These are phyloP conservation scores for Candida andamanensis DNA, from an alignment of 805 yeast species.

Conservation along the genomic window DNA sequence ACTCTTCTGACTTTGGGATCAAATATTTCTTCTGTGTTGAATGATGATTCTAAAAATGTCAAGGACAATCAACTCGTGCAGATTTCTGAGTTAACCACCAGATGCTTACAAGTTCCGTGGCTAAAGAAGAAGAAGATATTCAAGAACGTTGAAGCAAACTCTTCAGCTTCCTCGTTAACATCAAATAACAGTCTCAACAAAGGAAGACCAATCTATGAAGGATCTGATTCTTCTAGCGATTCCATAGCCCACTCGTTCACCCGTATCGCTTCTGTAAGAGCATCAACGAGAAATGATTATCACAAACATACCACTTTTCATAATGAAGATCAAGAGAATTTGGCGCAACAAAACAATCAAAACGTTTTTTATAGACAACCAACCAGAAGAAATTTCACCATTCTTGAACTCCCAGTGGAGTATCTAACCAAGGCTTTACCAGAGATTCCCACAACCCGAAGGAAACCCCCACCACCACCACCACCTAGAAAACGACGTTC, in stretches of 20 bases:
- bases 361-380: slow-evolving; percentile 7
- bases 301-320: slow-evolving; percentile 29
- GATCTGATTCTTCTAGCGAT: slow-evolving; percentile 13
- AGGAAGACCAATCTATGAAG: slow-evolving; percentile 1
- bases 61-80: slow-evolving; percentile 15
- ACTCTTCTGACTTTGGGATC: slow-evolving; percentile 44
- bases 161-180: slow-evolving; percentile 13
- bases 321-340: slow-evolving; percentile 10
- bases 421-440: slow-evolving; percentile 14
- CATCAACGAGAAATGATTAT: slow-evolving; percentile 31
- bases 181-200: slow-evolving; percentile 1
- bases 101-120: slow-evolving; percentile 33
- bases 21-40: slow-evolving; percentile 1
- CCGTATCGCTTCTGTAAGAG: slow-evolving; percentile 31
- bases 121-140: slow-evolving; percentile 15
- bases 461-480: slow-evolving; percentile 40
- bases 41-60: background rate
- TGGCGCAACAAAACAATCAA: slow-evolving; percentile 20
- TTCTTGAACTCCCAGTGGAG: slow-evolving; percentile 32
- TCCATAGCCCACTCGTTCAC: slow-evolving; percentile 22
- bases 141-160: slow-evolving; percentile 1
- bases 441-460: slow-evolving; percentile 18
- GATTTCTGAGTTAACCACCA: slow-evolving; percentile 28
- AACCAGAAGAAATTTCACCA: slow-evolving; percentile 10
- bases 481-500: slow-evolving; percentile 18